These are phyloP conservation scores for Stagonosporopsis rhizophila DNA, from an alignment of 2,329 filamentous ascomycete species.

Conservation along the genomic window DNA sequence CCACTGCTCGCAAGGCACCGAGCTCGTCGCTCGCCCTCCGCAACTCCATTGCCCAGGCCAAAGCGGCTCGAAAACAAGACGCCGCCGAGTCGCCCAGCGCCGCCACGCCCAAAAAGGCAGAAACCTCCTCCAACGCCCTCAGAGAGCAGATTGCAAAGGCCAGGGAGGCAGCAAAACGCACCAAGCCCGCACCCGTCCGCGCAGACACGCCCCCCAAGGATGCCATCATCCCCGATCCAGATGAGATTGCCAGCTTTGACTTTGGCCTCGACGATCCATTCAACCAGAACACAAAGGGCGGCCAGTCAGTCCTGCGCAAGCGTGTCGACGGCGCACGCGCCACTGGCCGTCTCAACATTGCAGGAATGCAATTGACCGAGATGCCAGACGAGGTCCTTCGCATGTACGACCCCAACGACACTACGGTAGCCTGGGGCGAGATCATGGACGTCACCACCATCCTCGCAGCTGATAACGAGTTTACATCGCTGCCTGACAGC, in stretches of 20 bases:
- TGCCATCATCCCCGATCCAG: conserved; percentile 42
- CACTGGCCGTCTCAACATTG: conserved; percentile 86
- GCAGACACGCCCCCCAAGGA: conserved; percentile 40
- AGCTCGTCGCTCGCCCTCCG: conserved; percentile 83
- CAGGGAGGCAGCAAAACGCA: conserved; percentile 71
- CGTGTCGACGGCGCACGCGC: conserved; percentile 75
- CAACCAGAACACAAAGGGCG: conserved; percentile 68
- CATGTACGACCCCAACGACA: conserved; percentile 80
- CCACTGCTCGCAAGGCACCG: conserved; percentile 52
- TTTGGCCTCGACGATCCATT: conserved; percentile 74
- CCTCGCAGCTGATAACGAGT: conserved; percentile 87
- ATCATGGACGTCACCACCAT: conserved; percentile 86
- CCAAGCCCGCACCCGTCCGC: conserved; percentile 32
- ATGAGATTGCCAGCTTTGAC: conserved; percentile 57
- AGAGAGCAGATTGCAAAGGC: conserved; percentile 94
- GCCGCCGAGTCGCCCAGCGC: conserved; percentile 12
- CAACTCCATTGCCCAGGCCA: conserved; percentile 92
- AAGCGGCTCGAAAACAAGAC: conserved; percentile 69
- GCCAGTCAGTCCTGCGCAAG: conserved; percentile 73
- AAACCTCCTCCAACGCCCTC: conserved; percentile 79
- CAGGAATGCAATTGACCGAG: conserved; percentile 78
- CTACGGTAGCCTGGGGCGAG: conserved; percentile 81
- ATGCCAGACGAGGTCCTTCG: conserved; percentile 83
- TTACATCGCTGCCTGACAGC: conserved; percentile 74
- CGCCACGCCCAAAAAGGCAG: conserved; percentile 40